Evolutionary conservation across 2,329 filamentous ascomycete species (phyloP), one percentile per base, ranked within the genome.

Genomic region (Verticillium nonalfalfae): DNA sequence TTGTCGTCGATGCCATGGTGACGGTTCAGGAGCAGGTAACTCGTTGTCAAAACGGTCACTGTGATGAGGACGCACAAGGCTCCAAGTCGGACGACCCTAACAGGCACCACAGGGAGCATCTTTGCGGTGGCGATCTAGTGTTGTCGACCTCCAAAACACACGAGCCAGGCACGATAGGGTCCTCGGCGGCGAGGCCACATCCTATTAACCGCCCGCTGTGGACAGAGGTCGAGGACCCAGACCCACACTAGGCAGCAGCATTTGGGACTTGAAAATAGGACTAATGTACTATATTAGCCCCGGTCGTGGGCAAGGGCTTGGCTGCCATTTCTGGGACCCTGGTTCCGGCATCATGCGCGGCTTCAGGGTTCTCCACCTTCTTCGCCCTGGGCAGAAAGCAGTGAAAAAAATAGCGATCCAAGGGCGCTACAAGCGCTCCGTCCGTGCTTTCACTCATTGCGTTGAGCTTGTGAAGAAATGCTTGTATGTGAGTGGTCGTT

Each of bases 31-130:
- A 57, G 52, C 18, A 55, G 50, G 14, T 56, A 62, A 14, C 39
- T 54, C 14, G 58, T 57, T 34, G 56, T 18, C n/a, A 63, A 38
- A 4, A 63, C 15, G 14, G 56, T 50, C n/a, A 52, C 45, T 18
- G 57, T 35, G n/a, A 57, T 26, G 38, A 21, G 31, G 26, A n/a
- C 39, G 39, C 39, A 45, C 14, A 45, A n/a, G 39, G 39, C 39
- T n/a, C 39, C 39, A 4, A 45, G 39, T n/a, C 39, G 39, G 15
- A 45, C 39, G 15, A 45, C 15, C 14, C 39, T 45, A 15, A 45
- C 18, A n/a, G 39, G 39, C 39, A 45, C 39, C 14, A 31, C 26
- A 31, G 39, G 18, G 39, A 45, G 15, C 39, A 45, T 15, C 39
- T 31, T 31, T 31, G 26, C 5, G 26, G 26, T 31, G 4, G 26